phyloP scores from a whole-genome alignment of 495 filamentous ascomycete genomes.

The Cairneyella variabilis region DNA sequence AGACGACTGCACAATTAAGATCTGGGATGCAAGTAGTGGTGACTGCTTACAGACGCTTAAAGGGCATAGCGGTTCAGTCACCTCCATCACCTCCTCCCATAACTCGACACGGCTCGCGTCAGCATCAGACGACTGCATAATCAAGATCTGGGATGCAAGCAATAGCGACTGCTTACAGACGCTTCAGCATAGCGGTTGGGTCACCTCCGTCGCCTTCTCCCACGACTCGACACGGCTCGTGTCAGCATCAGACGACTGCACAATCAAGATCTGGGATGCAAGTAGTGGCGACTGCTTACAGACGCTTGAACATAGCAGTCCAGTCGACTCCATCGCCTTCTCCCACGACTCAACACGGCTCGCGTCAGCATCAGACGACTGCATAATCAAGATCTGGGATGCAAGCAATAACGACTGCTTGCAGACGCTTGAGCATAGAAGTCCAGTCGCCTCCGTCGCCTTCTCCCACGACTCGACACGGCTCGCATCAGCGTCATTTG shows the following conservation, averaged over 20 bases:
- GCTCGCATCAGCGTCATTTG: background rate
- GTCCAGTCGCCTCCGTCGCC: constrained; percentile 7
- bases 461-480: background rate
- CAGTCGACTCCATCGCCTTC: constrained; percentile 6
- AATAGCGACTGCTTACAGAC: constrained; percentile 21
- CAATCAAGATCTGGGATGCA: constrained; percentile 30
- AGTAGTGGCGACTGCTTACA: constrained; percentile 21
- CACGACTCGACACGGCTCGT: background rate
- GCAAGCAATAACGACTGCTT: background rate
- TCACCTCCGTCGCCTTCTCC: constrained; percentile 10
- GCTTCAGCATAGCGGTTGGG: constrained; percentile 20
- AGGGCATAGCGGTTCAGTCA: constrained; percentile 23
- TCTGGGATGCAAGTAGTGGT: constrained; percentile 9
- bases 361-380: constrained; percentile 31
- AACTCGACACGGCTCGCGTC: background rate
- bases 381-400: constrained; percentile 29
- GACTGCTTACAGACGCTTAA: constrained; percentile 11
- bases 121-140: background rate
- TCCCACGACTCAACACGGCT: constrained; percentile 20
- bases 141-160: constrained; percentile 30
- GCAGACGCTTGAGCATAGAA: constrained; percentile 23
- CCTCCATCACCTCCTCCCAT: background rate
- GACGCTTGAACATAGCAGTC: constrained; percentile 25
- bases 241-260: background rate
- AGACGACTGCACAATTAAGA: constrained; percentile 29